Percentiles rank a stretch among this genome's conserved stretches.
Conservation (phyloP, 2,329 filamentous ascomycete genomes). For the Kalmusia sp. region DNA sequence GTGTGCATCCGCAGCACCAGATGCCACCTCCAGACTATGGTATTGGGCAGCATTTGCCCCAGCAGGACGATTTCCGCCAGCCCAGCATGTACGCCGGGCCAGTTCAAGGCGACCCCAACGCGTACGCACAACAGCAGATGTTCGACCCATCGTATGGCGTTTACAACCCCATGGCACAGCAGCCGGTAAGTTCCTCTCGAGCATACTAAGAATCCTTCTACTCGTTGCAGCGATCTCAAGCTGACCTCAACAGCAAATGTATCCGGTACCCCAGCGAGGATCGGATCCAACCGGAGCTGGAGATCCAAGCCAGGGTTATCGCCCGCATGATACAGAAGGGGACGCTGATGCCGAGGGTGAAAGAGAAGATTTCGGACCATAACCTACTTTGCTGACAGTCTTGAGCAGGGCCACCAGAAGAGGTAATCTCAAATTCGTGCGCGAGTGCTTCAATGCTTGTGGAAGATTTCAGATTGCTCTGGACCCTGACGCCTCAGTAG, state of each 20-base stretch:
- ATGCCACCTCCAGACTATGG: conserved; percentile 65
- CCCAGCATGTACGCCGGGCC: conserved; percentile 82
- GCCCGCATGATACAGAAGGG: conserved; percentile 42
- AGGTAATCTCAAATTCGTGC: too few relatives aligned
- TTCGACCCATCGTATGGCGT: conserved; percentile 80
- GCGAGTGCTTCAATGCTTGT: too few relatives aligned
- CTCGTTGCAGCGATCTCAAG: neutral
- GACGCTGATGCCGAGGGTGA: conserved; percentile 50
- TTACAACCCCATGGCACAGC: conserved; percentile 78
- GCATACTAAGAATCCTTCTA: neutral
- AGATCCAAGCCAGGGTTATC: conserved; percentile 47
- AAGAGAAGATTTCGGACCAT: conserved; percentile 47
- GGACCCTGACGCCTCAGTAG: too few relatives aligned
- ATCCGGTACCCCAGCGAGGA: conserved; percentile 47
- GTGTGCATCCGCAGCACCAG: conserved; percentile 56
- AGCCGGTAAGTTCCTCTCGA: conserved; percentile 68
- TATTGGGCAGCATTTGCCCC: conserved; percentile 64
- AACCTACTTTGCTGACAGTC: conserved; percentile 3
- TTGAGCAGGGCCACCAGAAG: too few relatives aligned
- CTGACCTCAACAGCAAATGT: conserved; percentile 38
- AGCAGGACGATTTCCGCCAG: conserved; percentile 74
- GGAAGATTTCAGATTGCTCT: too few relatives aligned
- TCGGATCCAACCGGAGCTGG: conserved; percentile 44
- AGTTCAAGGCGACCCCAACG: conserved; percentile 74
- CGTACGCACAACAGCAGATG: conserved; percentile 82